phyloP scores from a whole-genome alignment of 2,329 filamentous ascomycete genomes.

The Claviceps purpurea region DNA sequence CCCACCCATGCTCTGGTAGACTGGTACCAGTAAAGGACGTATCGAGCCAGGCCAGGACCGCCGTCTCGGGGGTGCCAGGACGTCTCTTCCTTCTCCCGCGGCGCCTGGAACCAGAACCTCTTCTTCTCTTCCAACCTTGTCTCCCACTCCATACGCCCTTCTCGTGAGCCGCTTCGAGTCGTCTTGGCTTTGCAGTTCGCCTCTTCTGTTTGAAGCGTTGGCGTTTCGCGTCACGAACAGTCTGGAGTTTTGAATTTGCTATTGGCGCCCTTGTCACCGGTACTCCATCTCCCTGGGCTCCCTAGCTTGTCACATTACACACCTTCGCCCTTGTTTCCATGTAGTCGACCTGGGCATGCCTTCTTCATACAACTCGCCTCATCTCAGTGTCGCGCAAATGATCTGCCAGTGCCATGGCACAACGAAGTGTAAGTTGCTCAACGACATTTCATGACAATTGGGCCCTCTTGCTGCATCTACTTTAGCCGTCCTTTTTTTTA shows the following conservation, averaged over 20 bases:
- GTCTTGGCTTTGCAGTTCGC: conserved; percentile 11
- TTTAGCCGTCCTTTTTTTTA: background rate
- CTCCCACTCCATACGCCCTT: conserved; percentile 15
- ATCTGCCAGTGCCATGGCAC: conserved; percentile 24
- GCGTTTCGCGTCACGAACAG: background rate
- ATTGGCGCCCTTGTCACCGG: background rate
- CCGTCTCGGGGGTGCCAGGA: conserved; percentile 20
- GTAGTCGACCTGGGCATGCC: conserved; percentile 13
- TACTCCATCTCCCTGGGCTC: background rate
- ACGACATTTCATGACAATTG: background rate
- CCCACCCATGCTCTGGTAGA: conserved; percentile 20
- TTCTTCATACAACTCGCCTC: conserved; percentile 16
- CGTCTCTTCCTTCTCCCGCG: conserved; percentile 25
- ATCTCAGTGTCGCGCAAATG: conserved; percentile 22
- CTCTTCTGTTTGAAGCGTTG: background rate
- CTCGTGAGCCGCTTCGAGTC: conserved; percentile 14
- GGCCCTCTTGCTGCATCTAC: too few relatives aligned
- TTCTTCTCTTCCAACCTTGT: conserved; percentile 21
- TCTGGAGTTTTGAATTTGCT: background rate
- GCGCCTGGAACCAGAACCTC: conserved; percentile 20
- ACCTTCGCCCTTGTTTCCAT: conserved; percentile 6
- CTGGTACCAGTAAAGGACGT: conserved; percentile 18
- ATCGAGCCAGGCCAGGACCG: conserved; percentile 19
- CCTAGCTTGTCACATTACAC: conserved; percentile 1
- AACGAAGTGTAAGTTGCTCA: conserved; percentile 23